phyloP scores from a whole-genome alignment of 1,284 basidiomycete genomes.

The Trichosporon faecale region DNA sequence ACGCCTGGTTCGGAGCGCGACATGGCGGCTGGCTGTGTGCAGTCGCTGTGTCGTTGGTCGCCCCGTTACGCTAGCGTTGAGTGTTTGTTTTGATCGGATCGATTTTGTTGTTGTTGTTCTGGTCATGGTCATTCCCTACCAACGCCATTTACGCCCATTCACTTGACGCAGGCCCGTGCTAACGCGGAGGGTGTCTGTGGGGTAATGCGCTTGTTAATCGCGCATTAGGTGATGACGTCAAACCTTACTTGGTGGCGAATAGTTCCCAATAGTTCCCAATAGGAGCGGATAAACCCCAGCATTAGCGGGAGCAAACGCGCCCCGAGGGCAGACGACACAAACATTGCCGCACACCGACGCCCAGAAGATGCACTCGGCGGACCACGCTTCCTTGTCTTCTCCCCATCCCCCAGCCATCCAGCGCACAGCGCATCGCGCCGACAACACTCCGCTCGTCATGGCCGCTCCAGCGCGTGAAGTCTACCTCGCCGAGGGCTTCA shows the following conservation, averaged over 20 bases:
- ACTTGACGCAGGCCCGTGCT: neutral
- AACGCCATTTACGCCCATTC: constrained; percentile 1
- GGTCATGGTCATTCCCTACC: neutral
- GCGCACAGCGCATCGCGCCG: neutral
- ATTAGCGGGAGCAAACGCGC: constrained; percentile 12
- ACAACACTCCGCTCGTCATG: constrained; percentile 27
- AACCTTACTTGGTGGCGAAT: neutral
- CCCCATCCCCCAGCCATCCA: neutral
- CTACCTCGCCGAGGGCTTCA: constrained; percentile 81
- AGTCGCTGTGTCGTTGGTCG: neutral
- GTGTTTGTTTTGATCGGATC: neutral
- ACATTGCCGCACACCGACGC: neutral
- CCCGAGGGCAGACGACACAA: constrained; percentile 15
- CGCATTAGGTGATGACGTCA: neutral
- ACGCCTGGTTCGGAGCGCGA: constrained; percentile 12
- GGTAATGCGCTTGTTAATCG: neutral
- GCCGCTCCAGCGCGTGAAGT: constrained; percentile 40
- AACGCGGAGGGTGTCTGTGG: neutral
- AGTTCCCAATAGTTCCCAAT: neutral
- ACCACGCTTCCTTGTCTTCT: neutral
- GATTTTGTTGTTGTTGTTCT: neutral
- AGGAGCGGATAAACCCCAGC: neutral
- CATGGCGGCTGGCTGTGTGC: neutral
- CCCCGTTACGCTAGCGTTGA: neutral
- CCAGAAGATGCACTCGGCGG: neutral